Evolutionary conservation across 2,329 filamentous ascomycete genomes (phyloP).

Genomic region (Chaetomium sp.): DNA sequence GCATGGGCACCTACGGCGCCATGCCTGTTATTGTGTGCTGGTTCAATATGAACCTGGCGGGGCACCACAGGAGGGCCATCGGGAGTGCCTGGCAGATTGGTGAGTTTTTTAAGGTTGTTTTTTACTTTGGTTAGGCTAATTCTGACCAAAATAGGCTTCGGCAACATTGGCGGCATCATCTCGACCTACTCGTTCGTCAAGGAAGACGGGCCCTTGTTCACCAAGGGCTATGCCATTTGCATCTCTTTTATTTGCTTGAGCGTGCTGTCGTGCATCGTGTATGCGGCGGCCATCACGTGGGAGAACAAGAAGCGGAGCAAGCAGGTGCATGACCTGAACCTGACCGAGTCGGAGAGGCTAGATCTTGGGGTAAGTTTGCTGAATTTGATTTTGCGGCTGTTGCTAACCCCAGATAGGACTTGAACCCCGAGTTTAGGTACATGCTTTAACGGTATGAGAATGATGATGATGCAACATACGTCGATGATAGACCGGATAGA

Average conservation of each 20-base stretch:
- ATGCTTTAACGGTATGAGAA: slow-evolving; percentile 38
- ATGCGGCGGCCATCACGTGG: slow-evolving; percentile 58
- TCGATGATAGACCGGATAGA: slow-evolving; percentile 5
- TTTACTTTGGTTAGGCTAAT: neutral
- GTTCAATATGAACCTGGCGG: slow-evolving; percentile 79
- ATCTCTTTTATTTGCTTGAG: slow-evolving; percentile 73
- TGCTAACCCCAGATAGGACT: slow-evolving; percentile 35
- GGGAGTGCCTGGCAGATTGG: slow-evolving; percentile 75
- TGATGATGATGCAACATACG: neutral
- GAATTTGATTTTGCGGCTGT: neutral
- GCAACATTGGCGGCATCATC: slow-evolving; percentile 79
- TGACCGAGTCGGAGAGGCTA: slow-evolving; percentile 43
- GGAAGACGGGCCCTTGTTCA: slow-evolving; percentile 69
- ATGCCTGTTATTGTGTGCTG: slow-evolving; percentile 87
- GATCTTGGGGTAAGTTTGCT: slow-evolving; percentile 46
- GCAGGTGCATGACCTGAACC: slow-evolving; percentile 30
- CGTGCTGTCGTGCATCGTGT: slow-evolving; percentile 60
- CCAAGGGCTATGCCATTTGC: slow-evolving; percentile 74
- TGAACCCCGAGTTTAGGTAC: slow-evolving; percentile 44
- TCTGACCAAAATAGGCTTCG: slow-evolving; percentile 53
- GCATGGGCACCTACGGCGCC: slow-evolving; percentile 78
- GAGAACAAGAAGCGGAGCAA: slow-evolving; percentile 64
- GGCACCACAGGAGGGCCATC: slow-evolving; percentile 69
- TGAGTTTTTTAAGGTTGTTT: slow-evolving; percentile 14
- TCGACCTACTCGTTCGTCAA: slow-evolving; percentile 69